Evolutionary conservation across 257 asterid genomes (phyloP).

Genomic region (Paulownia fortunei): DNA sequence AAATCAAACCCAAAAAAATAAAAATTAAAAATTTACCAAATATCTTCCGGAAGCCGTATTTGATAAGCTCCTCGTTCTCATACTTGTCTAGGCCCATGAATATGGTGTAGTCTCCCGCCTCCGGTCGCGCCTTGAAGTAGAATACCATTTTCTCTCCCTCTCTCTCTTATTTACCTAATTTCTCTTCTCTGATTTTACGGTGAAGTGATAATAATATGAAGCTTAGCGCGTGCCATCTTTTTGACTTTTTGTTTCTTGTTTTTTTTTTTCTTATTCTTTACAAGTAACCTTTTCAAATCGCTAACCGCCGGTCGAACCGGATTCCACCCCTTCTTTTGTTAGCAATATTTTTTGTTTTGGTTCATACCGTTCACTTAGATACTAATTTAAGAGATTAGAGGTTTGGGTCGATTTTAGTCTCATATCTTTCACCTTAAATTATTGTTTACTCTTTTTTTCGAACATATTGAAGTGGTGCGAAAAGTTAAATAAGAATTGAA

Average conservation of each 20-base stretch:
- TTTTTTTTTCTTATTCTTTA: no score
- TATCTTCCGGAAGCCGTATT: slow-evolving; percentile 77
- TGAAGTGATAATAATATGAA: not conserved
- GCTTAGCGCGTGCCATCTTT: slow-evolving; percentile 13
- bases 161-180: slow-evolving; percentile 15
- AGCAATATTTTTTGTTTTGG: no score
- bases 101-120: slow-evolving; percentile 81
- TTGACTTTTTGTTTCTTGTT: not conserved
- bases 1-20: not conserved
- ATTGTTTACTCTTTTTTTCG: no score
- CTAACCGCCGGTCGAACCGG: no score
- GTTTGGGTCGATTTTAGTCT: no score
- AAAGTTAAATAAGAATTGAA: no score
- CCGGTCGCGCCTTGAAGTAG: slow-evolving; percentile 85
- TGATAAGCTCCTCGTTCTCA: slow-evolving; percentile 91
- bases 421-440: no score
- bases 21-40: slow-evolving; percentile 56
- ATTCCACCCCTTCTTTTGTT: no score
- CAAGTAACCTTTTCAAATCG: no score
- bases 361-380: no score
- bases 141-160: slow-evolving; percentile 58
- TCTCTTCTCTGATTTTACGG: slow-evolving; percentile 1
- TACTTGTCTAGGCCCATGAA: slow-evolving; percentile 85
- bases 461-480: no score
- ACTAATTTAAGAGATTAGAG: no score